Percentiles rank a stretch among this genome's conserved stretches.
Evolutionary conservation across 2,329 filamentous ascomycete genomes (phyloP).

Genomic region (Acephala macrosclerotiorum): DNA sequence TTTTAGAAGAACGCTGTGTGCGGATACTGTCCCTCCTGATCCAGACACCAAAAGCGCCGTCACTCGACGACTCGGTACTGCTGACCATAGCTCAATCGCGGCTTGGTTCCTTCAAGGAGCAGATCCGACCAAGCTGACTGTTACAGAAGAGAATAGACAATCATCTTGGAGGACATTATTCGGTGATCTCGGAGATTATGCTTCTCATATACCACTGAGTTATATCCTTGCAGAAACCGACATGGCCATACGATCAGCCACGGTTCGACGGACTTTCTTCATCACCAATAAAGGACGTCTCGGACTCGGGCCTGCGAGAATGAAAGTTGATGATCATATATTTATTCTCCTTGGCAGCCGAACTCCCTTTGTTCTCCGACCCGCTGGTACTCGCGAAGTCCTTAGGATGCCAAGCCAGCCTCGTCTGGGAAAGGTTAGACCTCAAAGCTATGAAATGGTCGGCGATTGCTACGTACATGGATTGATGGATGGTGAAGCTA

Average conservation of each 20-base stretch:
- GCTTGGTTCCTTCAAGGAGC: not conserved
- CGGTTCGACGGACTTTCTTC: conserved; percentile 21
- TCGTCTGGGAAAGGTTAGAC: no score
- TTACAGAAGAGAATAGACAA: no score
- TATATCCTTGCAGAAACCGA: not conserved
- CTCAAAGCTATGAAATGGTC: not conserved
- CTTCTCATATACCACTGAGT: not conserved
- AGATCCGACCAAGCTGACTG: not conserved
- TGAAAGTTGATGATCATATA: conserved; percentile 10
- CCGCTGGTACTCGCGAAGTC: not conserved
- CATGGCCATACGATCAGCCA: not conserved
- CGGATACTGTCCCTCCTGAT: not conserved
- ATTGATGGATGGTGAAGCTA: conserved; percentile 14
- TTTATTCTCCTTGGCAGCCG: conserved; percentile 12
- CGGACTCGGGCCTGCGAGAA: conserved; percentile 17
- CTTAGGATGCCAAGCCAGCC: no score
- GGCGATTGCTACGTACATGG: conserved; percentile 16
- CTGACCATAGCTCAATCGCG: not conserved
- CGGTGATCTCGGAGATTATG: not conserved
- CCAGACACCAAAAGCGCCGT: not conserved
- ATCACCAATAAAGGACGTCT: conserved; percentile 22
- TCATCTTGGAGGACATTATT: not conserved
- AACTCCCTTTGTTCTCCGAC: conserved; percentile 21
- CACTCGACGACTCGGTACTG: not conserved
- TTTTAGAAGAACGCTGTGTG: not conserved